A percentile compares a stretch with the other conserved stretches of the same genome.
These are phyloP conservation scores for Aspergillus candidus DNA, from an alignment of 2,329 filamentous ascomycete genomes.

Conservation along the genomic window DNA sequence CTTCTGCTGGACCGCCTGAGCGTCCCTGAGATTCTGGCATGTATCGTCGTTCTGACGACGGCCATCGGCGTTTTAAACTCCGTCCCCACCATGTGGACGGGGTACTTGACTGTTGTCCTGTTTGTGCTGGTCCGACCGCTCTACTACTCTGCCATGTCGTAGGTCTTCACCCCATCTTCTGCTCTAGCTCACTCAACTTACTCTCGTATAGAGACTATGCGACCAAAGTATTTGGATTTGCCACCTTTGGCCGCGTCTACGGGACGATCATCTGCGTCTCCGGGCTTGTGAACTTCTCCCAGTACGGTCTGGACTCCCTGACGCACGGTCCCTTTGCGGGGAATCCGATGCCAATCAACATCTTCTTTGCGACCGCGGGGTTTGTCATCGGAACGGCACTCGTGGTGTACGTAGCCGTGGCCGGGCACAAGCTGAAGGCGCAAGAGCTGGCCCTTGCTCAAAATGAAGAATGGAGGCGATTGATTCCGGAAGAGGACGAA, in stretches of 20 bases:
- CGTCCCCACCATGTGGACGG: slow-evolving; percentile 57
- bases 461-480: slow-evolving; percentile 21
- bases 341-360: slow-evolving; percentile 72
- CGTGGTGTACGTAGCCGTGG: slow-evolving; percentile 56
- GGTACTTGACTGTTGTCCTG: slow-evolving; percentile 69
- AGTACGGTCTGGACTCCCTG: slow-evolving; percentile 70
- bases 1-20: slow-evolving; percentile 69
- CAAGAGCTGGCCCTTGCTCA: slow-evolving; percentile 7
- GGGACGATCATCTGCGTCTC: slow-evolving; percentile 82
- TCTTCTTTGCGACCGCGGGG: slow-evolving; percentile 58
- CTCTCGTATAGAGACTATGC: slow-evolving; percentile 60
- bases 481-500: slow-evolving; percentile 22
- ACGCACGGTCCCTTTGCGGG: slow-evolving; percentile 66
- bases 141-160: slow-evolving; percentile 83
- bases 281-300: slow-evolving; percentile 75
- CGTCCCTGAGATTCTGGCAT: slow-evolving; percentile 62
- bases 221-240: slow-evolving; percentile 88
- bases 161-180: slow-evolving; percentile 22
- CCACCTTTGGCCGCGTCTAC: slow-evolving; percentile 87
- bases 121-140: slow-evolving; percentile 83
- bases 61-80: slow-evolving; percentile 70
- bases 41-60: slow-evolving; percentile 67
- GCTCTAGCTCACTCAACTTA: background rate
- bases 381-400: slow-evolving; percentile 60
- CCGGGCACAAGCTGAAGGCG: slow-evolving; percentile 13